Percentiles rank a stretch among this genome's conserved stretches.
Conservation (phyloP, 371 early-diverging fungal species). For the Mortierella sp. region DNA sequence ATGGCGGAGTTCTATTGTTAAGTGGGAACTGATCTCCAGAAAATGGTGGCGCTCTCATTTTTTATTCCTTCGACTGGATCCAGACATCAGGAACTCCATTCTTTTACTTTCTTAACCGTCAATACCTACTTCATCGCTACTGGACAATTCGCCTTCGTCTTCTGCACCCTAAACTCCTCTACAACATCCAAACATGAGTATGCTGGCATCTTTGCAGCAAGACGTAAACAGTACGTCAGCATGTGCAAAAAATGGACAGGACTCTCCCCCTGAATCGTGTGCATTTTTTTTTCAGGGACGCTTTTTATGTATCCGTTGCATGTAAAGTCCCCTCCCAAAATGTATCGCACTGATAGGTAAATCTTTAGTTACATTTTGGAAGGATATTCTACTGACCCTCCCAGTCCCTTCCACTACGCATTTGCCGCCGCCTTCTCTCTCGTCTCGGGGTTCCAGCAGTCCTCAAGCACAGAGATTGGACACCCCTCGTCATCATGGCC, state of each 20-base stretch:
- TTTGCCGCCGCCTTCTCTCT: conserved; percentile 1
- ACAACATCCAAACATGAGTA: background rate
- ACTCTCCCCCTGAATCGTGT: conserved; percentile 19
- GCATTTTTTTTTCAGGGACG: background rate
- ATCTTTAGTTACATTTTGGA: no score
- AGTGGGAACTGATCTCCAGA: no score
- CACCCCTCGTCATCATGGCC: conserved; percentile 27
- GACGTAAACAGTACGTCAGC: background rate
- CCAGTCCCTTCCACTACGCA: background rate
- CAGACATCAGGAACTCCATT: no score
- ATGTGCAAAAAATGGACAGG: background rate
- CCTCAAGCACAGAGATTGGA: conserved; percentile 23
- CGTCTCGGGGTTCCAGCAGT: conserved; percentile 23
- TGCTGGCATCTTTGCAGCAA: background rate
- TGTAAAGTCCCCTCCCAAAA: no score
- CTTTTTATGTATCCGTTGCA: background rate
- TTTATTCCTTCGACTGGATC: no score
- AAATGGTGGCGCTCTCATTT: no score
- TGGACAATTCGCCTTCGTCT: no score
- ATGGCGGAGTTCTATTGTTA: no score
- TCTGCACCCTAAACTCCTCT: background rate
- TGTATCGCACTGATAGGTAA: no score
- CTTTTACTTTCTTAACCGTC: no score
- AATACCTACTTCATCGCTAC: no score
- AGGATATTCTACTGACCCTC: background rate